Base-by-base conservation (phyloP, 352 stramenopile genomes). In the Phytophthora europaea region DNA sequence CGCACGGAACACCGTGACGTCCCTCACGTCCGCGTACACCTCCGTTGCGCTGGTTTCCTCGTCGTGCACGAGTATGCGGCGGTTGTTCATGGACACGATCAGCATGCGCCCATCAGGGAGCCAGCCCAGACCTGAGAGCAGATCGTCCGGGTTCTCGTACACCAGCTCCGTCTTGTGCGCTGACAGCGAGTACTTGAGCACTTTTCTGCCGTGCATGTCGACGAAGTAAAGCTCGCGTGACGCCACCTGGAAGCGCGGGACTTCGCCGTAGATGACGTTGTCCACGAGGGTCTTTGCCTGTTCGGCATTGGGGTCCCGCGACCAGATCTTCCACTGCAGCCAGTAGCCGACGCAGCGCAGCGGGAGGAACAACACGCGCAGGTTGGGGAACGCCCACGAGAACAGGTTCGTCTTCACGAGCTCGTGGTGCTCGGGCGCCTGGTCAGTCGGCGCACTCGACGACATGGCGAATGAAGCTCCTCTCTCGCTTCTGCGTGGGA, bases 191-290 rank as follows among this genome's bases (percentile, higher is more conserved):
- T 86, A 88, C 69, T 82, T 82, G 45, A 86, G 38, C 52, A 91
- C 79, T 56, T 80, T 54, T 43, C 84, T 76, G 16, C 47, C 75
- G 57, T 81, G 83, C 80, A 90, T 90, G 53, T 93, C 85, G 10
- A 77, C 68, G 59, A 88, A 89, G 72, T 90, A 91, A 7, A 92
- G 54, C 23, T 75, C 80, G 1, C 75, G 67, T 52, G 87, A 78
- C 1, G 62, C 34, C 34, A 73, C 1, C 31, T 73, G 85, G 61
- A 91, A 92, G 60, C 85, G 83, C n/a, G 82, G 85, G 0, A 65
- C 73, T 72, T 91, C 82, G 8, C 79, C 83, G 38, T 77, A 90
- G 13, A 88, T 70, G 61, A 72, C 54, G 6, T 57, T 51, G 20
- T 75, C 38, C 18, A 75, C 54, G 22, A 75, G 36, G 13, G 68